Evolutionary conservation across 352 stramenopile genomes (phyloP).

Genomic region (Lagenidium sp.): DNA sequence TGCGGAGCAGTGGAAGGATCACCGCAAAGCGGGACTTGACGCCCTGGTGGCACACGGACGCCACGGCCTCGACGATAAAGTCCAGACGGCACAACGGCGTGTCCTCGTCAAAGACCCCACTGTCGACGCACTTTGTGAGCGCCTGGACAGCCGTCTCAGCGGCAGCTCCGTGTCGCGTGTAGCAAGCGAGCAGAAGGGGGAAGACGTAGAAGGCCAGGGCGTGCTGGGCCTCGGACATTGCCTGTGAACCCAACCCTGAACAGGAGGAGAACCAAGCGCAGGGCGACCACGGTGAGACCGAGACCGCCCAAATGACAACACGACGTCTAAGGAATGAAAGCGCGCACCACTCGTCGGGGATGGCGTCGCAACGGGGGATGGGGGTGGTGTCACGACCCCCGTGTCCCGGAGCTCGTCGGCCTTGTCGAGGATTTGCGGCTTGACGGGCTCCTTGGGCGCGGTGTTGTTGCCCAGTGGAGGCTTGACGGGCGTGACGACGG

Average conservation of each 20-base stretch:
- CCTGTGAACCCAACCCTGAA: too few relatives aligned
- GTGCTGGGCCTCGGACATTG: too few relatives aligned
- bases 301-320: too few relatives aligned
- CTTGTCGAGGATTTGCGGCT: neutral
- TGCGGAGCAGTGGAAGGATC: conserved; percentile 59
- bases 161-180: conserved; percentile 54
- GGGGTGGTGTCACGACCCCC: too few relatives aligned
- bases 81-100: conserved; percentile 37
- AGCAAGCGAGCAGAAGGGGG: conserved; percentile 65
- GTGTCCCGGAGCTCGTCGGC: conserved; percentile 10
- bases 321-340: too few relatives aligned
- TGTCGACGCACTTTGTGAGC: conserved; percentile 52
- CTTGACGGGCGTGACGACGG: too few relatives aligned
- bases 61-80: conserved; percentile 47
- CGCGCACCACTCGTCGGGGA: too few relatives aligned
- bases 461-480: too few relatives aligned
- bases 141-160: conserved; percentile 37
- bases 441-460: too few relatives aligned
- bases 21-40: conserved; percentile 56
- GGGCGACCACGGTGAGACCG: too few relatives aligned
- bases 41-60: conserved; percentile 69
- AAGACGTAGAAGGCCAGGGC: conserved; percentile 82
- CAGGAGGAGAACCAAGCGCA: too few relatives aligned
- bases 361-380: too few relatives aligned
- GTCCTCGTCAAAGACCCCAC: conserved; percentile 38